Percentiles rank a stretch among this genome's conserved stretches.
phyloP scores from a whole-genome alignment of 257 asterid species.

The Leptodermis oblonga region DNA sequence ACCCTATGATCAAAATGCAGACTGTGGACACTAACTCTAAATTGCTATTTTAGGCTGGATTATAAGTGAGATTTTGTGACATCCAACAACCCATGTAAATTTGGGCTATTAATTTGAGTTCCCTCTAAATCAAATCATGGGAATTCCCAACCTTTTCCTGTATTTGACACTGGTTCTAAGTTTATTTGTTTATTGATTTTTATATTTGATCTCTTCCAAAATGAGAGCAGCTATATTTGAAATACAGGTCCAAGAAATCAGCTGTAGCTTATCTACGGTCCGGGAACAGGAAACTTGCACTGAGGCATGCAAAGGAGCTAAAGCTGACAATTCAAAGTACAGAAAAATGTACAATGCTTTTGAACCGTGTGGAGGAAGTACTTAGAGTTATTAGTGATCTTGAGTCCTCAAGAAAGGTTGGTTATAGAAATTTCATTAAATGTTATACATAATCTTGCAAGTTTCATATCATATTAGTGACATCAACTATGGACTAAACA shows the following conservation, averaged over 20 bases:
- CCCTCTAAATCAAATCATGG: not conserved
- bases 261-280: constrained; percentile 53
- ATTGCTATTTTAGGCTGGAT: not conserved
- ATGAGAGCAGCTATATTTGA: not conserved
- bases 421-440: not conserved
- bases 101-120: not conserved
- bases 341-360: constrained; percentile 58
- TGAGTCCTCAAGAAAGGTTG: constrained; percentile 82
- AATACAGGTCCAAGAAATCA: constrained; percentile 52
- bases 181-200: not conserved
- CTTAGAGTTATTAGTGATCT: constrained; percentile 63
- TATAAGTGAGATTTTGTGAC: not conserved
- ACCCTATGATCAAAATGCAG: not conserved
- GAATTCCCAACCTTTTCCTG: not conserved
- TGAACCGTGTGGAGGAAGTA: constrained; percentile 72
- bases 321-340: constrained; percentile 66
- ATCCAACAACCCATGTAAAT: not conserved
- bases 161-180: not conserved
- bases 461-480: not conserved
- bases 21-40: not conserved
- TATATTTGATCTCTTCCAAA: not conserved
- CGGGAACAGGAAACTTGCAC: constrained; percentile 58
- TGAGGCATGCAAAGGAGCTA: constrained; percentile 58
- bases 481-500: not conserved
- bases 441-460: constrained; percentile 3